A percentile compares a stretch with the other conserved stretches of the same genome.
Evolutionary conservation across 257 asterid genomes (phyloP).

Genomic region (Gardenia jasminoides): DNA sequence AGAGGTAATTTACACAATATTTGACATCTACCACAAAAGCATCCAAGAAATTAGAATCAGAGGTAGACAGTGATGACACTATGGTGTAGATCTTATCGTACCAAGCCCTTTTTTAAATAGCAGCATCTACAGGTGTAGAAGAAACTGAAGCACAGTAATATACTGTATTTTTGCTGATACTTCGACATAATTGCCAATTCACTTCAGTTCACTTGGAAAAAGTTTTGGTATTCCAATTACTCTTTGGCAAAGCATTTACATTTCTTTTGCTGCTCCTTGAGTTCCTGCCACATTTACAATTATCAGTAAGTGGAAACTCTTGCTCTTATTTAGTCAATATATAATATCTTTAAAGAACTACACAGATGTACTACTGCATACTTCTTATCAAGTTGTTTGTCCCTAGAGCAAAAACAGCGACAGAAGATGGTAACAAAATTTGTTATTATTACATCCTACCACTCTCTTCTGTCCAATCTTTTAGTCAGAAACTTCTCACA

Average conservation of each 20-base stretch:
- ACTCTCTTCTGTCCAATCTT: not conserved
- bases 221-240: constrained; percentile 30
- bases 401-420: not conserved
- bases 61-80: constrained; percentile 13
- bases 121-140: constrained; percentile 30
- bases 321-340: not conserved
- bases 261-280: constrained; percentile 75
- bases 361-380: not conserved
- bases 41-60: constrained; percentile 11
- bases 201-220: constrained; percentile 12
- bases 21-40: constrained; percentile 11
- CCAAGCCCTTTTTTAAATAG: constrained; percentile 23
- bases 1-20: constrained; percentile 15
- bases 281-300: constrained; percentile 56
- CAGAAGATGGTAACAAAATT: not conserved
- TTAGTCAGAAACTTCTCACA: not conserved
- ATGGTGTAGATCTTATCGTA: constrained; percentile 25
- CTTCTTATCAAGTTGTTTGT: not conserved
- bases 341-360: not conserved
- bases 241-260: constrained; percentile 61
- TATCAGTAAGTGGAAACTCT: constrained; percentile 8
- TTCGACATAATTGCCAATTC: constrained; percentile 10
- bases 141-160: constrained; percentile 17
- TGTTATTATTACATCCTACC: constrained; percentile 1
- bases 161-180: not conserved